Evolutionary conservation across 73 alveolate species (phyloP).

Genomic region (Paramecium biaurelia): DNA sequence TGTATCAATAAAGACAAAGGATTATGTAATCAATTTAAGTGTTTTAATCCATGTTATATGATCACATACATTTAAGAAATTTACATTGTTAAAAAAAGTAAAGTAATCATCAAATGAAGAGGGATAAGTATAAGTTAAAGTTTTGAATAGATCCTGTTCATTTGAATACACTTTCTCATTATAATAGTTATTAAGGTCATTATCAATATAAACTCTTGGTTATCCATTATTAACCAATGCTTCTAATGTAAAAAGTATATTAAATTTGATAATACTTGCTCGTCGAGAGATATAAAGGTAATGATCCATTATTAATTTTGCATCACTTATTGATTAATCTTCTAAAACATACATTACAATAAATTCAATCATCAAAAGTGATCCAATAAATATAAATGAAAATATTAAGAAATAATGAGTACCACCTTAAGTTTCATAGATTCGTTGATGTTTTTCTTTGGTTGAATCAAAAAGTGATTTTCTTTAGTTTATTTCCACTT

Average conservation of each 20-base stretch:
- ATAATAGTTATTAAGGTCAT: neutral
- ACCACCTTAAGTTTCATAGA: slow-evolving; percentile 19
- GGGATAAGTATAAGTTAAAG: slow-evolving; percentile 4
- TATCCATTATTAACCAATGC: neutral
- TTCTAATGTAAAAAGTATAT: slow-evolving; percentile 26
- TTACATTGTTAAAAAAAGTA: neutral
- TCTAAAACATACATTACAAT: slow-evolving; percentile 34
- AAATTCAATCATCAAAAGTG: neutral
- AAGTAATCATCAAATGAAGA: slow-evolving; percentile 8
- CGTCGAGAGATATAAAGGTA: neutral
- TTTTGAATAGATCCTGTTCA: neutral
- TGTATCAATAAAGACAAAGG: neutral
- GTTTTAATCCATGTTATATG: neutral
- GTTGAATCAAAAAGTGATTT: neutral
- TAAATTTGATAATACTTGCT: neutral
- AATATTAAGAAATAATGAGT: neutral
- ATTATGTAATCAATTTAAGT: neutral
- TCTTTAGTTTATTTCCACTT: neutral
- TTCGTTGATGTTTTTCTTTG: neutral
- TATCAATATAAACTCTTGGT: neutral
- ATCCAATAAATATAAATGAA: neutral
- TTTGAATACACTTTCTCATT: neutral
- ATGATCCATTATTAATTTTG: neutral
- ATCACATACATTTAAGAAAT: neutral
- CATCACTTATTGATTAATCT: neutral